Evolutionary conservation across 352 stramenopile species (phyloP).

Genomic region (Pythium aquatile): DNA sequence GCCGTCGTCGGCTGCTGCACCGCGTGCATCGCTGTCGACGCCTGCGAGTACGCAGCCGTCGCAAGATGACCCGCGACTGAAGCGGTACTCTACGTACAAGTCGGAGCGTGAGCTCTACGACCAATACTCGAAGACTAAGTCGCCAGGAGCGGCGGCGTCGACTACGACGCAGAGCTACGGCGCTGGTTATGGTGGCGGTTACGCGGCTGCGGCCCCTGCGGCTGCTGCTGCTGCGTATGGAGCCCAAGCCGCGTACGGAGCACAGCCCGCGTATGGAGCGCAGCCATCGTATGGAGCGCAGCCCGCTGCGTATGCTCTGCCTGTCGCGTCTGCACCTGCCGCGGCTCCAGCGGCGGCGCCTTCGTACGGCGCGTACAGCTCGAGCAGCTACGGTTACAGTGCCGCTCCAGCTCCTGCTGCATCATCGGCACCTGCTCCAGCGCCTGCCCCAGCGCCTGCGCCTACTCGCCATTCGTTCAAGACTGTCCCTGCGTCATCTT

Average conservation of each 20-base stretch:
- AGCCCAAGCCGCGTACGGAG: slow-evolving; percentile 6
- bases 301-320: neutral
- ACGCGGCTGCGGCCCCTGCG: neutral
- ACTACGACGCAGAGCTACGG: slow-evolving; percentile 13
- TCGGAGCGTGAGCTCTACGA: slow-evolving; percentile 79
- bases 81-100: slow-evolving; percentile 76
- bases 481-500: slow-evolving; percentile 32
- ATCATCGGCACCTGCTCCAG: slow-evolving; percentile 16
- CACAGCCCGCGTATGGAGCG: slow-evolving; percentile 22
- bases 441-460: slow-evolving; percentile 1
- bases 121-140: slow-evolving; percentile 60
- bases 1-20: slow-evolving; percentile 17
- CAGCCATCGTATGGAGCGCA: slow-evolving; percentile 15
- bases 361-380: slow-evolving; percentile 2
- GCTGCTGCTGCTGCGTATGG: slow-evolving; percentile 13
- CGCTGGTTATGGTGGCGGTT: slow-evolving; percentile 5
- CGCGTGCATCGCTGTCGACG: slow-evolving; percentile 24
- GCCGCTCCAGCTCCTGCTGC: slow-evolving; percentile 19
- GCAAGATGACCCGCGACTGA: slow-evolving; percentile 60
- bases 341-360: slow-evolving; percentile 5
- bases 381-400: slow-evolving; percentile 14
- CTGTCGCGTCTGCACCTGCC: slow-evolving; percentile 1
- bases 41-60: slow-evolving; percentile 30
- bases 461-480: slow-evolving; percentile 20
- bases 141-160: neutral